These are phyloP conservation scores for Psidium guajava DNA, from an alignment of 345 rosid species.

Conservation along the genomic window DNA sequence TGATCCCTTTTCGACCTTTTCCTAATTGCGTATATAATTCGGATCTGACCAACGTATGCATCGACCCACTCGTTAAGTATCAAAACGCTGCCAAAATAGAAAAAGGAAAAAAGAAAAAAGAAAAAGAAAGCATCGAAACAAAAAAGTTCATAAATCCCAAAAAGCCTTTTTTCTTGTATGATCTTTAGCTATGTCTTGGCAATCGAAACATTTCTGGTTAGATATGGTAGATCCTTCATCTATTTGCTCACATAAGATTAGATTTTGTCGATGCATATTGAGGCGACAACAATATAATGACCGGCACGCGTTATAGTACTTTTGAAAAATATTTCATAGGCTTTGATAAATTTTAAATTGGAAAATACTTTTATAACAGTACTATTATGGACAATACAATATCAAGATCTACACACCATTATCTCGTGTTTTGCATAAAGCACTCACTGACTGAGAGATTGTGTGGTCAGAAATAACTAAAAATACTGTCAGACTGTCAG, in stretches of 20 bases:
- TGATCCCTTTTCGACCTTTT: neutral
- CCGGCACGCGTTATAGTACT: too few species aligned
- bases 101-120: rapidly evolving
- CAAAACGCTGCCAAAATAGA: too few species aligned
- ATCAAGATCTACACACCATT: too few species aligned
- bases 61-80: neutral
- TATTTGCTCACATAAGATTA: neutral
- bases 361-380: too few species aligned
- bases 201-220: neutral
- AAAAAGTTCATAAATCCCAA: neutral
- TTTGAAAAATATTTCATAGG: neutral
- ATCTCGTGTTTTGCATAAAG: too few species aligned
- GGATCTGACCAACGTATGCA: neutral
- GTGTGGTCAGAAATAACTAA: too few species aligned
- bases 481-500: too few species aligned
- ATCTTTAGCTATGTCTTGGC: neutral
- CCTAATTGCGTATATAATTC: neutral
- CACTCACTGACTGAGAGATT: too few species aligned
- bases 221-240: neutral
- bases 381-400: too few species aligned
- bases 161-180: neutral
- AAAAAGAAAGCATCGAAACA: neutral
- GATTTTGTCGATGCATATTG: neutral
- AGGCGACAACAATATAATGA: neutral
- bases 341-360: neutral